Conservation (phyloP, 1,284 basidiomycete genomes). For the Tylopilus sp. region DNA sequence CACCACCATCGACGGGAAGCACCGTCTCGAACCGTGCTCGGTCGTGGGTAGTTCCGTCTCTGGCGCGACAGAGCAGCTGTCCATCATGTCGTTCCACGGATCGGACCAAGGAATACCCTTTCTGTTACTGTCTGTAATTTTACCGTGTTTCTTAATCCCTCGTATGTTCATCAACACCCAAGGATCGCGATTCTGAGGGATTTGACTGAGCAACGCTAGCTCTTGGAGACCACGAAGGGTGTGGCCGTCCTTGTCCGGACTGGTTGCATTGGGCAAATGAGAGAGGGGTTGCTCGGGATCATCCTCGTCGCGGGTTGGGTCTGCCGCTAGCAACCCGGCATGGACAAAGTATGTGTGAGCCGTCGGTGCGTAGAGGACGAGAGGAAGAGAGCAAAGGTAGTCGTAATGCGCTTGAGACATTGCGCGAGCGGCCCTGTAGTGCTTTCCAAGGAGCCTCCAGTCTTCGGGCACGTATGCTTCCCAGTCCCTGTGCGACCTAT, state of each 20-base stretch:
- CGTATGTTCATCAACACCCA: constrained; percentile 79
- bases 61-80: constrained; percentile 56
- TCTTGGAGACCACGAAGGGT: constrained; percentile 54
- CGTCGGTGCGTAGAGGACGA: constrained; percentile 72
- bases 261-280: constrained; percentile 46
- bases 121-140: constrained; percentile 50
- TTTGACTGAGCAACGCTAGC: constrained; percentile 51
- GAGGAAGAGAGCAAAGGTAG: constrained; percentile 69
- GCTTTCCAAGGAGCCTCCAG: constrained; percentile 73
- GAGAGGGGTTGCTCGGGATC: constrained; percentile 65
- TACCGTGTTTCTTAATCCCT: constrained; percentile 51
- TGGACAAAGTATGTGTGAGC: constrained; percentile 80
- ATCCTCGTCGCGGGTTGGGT: constrained; percentile 50
- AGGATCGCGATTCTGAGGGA: constrained; percentile 72
- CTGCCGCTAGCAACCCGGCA: constrained; percentile 73
- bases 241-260: constrained; percentile 22
- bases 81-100: constrained; percentile 71
- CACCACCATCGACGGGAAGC: constrained; percentile 73
- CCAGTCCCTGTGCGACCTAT: constrained; percentile 41
- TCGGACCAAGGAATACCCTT: constrained; percentile 71
- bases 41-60: constrained; percentile 5
- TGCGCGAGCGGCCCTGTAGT: constrained; percentile 68
- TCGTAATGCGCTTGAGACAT: constrained; percentile 57
- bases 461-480: constrained; percentile 52
- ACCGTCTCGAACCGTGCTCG: constrained; percentile 37